Evolutionary conservation across 2,329 filamentous ascomycete species (phyloP).

Genomic region (Ophiostoma sp.): DNA sequence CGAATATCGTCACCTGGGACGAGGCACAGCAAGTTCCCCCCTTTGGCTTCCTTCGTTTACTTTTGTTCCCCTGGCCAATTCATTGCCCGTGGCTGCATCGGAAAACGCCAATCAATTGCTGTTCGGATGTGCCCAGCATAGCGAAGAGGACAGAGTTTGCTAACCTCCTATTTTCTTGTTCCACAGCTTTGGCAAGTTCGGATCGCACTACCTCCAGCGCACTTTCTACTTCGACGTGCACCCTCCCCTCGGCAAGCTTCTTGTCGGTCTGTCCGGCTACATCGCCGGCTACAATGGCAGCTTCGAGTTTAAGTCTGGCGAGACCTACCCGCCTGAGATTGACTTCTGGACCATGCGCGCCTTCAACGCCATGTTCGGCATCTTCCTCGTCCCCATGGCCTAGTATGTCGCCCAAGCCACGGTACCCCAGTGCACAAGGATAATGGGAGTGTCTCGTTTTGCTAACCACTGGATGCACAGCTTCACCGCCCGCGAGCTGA

Average conservation of each 20-base stretch:
- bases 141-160: background rate
- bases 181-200: conserved; percentile 87
- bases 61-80: background rate
- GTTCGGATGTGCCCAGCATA: background rate
- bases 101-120: background rate
- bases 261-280: conserved; percentile 93
- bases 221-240: conserved; percentile 94
- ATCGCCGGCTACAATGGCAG: conserved; percentile 97
- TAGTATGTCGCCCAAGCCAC: conserved; percentile 52
- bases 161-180: conserved; percentile 18
- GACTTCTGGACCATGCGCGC: conserved; percentile 98
- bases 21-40: conserved; percentile 59
- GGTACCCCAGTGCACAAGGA: background rate
- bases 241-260: conserved; percentile 96
- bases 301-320: conserved; percentile 99
- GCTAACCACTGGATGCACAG: conserved; percentile 18
- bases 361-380: conserved; percentile 95
- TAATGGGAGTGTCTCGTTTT: background rate
- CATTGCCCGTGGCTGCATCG: background rate
- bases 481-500: conserved; percentile 88
- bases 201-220: conserved; percentile 97
- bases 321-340: conserved; percentile 88
- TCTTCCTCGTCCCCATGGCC: conserved; percentile 86
- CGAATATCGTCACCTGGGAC: conserved; percentile 67
- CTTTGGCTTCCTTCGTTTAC: background rate